Base-by-base conservation (phyloP, 2,329 filamentous ascomycete genomes). In the Fusarium sp. region DNA sequence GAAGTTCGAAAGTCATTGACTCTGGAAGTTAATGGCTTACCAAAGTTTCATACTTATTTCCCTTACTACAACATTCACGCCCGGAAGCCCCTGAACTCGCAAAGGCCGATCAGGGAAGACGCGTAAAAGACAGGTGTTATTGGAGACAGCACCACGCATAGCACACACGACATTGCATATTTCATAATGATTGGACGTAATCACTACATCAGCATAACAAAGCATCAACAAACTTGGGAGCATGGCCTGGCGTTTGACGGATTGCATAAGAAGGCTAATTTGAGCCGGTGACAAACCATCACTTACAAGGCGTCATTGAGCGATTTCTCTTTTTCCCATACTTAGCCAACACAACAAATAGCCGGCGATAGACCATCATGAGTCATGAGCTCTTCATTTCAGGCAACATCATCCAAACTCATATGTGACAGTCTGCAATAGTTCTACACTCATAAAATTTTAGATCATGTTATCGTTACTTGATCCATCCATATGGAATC, bases 1-100 rank as follows among this genome's bases (percentile, higher is more conserved):
- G 80, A 83, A 16, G 83, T 85, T 12, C 79, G 84, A 36, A 83
- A 82, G 71, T 72, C 80, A 15, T 64, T 85, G n/a, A 80, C 76
- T 47, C 80, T 81, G 26, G 78, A 80, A 26, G 75, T 73, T 14
- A 78, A 81, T 26, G 79, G 79, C 8, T n/a, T 82, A 26, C 80
- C 81, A 0, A 76, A 71, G 50, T 80, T 77, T 20, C 84, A 85
- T 62, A 75, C 81, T 18, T 85, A 85, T 66, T 81, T 84, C 47
- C 81, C 82, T 1, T 84, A 82, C 48, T 78, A 83, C 54, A 81
- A 78, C 41, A 79, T 85, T 6, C 81, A 79, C 60, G 84, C 78
- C 14, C 78, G 78, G 41, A 85, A 85, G 61, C 84, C 84, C 16
- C 48, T 78, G 10, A 42, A 68, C 14, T 28, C 51, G 26, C 24